Evolutionary conservation across 305 asterid genomes (phyloP).

Genomic region (Salvia sclarea): DNA sequence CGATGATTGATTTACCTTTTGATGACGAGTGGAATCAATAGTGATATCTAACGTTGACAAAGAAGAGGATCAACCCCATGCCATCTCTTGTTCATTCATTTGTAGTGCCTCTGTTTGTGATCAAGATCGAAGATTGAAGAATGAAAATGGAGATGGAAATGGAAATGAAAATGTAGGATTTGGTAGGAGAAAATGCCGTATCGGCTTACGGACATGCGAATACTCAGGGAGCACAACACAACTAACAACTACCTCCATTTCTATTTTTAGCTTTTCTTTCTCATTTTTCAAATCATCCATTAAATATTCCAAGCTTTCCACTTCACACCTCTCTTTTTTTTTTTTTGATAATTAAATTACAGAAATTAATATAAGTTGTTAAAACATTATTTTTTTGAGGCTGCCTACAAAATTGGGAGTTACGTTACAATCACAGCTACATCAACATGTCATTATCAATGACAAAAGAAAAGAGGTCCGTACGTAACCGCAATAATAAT

Average conservation of each 20-base stretch:
- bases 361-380: no score
- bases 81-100: not conserved
- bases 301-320: not conserved
- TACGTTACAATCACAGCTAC: no score
- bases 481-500: no score
- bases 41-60: not conserved
- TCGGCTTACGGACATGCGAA: conserved; percentile 16
- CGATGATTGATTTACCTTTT: not conserved
- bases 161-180: not conserved
- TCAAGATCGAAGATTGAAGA: not conserved
- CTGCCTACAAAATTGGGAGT: no score
- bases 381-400: no score
- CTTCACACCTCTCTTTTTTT: not conserved
- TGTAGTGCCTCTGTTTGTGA: not conserved
- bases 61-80: conserved; percentile 18
- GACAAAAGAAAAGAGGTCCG: no score
- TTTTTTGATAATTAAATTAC: no score
- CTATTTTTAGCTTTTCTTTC: not conserved
- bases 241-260: not conserved
- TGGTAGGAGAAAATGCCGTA: conserved; percentile 9
- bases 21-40: not conserved
- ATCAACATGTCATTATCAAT: no score
- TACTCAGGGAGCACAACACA: conserved; percentile 6
- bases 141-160: not conserved
- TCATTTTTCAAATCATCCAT: not conserved